Conservation (phyloP, 345 rosid species). For the Triadica sebifera region DNA sequence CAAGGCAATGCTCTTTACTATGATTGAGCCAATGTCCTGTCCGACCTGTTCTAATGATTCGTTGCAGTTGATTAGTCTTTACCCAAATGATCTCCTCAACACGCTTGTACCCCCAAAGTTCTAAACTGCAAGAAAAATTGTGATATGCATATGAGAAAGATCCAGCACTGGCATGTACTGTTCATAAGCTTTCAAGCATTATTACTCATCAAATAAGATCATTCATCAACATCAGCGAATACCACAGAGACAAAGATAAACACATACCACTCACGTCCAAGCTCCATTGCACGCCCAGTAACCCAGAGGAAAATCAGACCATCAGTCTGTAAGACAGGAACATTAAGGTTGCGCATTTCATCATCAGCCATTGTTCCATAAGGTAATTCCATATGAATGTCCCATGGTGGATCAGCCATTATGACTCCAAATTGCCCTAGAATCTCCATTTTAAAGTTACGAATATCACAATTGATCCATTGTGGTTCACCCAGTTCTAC, state of each 20-base stretch:
- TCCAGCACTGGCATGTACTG: neutral
- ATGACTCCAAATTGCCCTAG: slow-evolving; percentile 95
- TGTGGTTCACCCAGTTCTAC: slow-evolving; percentile 98
- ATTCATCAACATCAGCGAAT: neutral
- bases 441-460: slow-evolving; percentile 89
- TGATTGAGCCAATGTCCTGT: slow-evolving; percentile 99
- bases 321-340: slow-evolving; percentile 96
- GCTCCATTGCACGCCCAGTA: slow-evolving; percentile 99
- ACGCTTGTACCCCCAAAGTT: slow-evolving; percentile 95
- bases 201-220: neutral
- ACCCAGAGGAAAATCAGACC: slow-evolving; percentile 99
- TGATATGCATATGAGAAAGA: neutral
- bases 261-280: slow-evolving; percentile 92
- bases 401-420: slow-evolving; percentile 99
- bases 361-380: slow-evolving; percentile 99
- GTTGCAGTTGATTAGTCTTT: slow-evolving; percentile 94
- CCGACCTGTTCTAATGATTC: slow-evolving; percentile 95
- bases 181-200: neutral
- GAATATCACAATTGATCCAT: slow-evolving; percentile 95
- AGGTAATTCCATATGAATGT: slow-evolving; percentile 99
- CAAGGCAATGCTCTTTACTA: slow-evolving; percentile 98
- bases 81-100: slow-evolving; percentile 98
- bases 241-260: neutral
- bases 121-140: slow-evolving; percentile 55
- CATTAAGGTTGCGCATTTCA: slow-evolving; percentile 97